Conservation (phyloP, 108 stramenopile genomes). For the Aurantiochytrium sp. region DNA sequence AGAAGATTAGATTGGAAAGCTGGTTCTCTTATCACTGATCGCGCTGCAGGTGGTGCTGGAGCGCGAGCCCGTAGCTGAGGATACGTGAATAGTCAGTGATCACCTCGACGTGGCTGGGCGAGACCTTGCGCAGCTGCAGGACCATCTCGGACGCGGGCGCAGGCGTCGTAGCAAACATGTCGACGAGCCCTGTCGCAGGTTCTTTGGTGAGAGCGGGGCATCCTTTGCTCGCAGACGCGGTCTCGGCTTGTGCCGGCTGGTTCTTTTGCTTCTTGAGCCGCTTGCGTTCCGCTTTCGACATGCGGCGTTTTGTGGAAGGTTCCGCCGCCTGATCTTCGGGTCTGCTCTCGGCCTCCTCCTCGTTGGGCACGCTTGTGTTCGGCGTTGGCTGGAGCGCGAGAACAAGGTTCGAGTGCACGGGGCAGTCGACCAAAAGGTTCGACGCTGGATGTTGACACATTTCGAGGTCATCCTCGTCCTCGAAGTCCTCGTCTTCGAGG, state of each 20-base stretch:
- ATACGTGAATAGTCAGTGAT: background rate
- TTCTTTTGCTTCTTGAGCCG: conserved; percentile 3
- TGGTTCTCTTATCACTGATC: too few species aligned
- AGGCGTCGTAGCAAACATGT: background rate
- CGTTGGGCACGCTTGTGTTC: too few species aligned
- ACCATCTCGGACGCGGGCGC: background rate
- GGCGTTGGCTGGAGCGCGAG: background rate
- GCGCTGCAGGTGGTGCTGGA: background rate
- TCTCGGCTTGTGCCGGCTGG: background rate
- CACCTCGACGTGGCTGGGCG: background rate
- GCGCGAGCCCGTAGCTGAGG: background rate
- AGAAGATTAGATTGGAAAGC: too few species aligned
- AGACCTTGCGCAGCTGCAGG: background rate
- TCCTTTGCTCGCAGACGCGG: background rate
- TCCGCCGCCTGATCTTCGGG: background rate
- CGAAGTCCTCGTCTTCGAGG: background rate
- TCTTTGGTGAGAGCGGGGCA: too few species aligned
- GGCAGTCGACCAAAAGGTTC: background rate
- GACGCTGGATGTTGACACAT: background rate
- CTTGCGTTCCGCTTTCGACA: conserved; percentile 2
- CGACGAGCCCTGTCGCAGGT: too few species aligned
- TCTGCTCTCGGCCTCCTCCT: too few species aligned
- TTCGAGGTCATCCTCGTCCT: background rate
- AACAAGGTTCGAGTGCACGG: background rate
- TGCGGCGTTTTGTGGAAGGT: background rate